Evolutionary conservation across 1,284 basidiomycete species (phyloP).

Genomic region (Moesziomyces globuligerus): DNA sequence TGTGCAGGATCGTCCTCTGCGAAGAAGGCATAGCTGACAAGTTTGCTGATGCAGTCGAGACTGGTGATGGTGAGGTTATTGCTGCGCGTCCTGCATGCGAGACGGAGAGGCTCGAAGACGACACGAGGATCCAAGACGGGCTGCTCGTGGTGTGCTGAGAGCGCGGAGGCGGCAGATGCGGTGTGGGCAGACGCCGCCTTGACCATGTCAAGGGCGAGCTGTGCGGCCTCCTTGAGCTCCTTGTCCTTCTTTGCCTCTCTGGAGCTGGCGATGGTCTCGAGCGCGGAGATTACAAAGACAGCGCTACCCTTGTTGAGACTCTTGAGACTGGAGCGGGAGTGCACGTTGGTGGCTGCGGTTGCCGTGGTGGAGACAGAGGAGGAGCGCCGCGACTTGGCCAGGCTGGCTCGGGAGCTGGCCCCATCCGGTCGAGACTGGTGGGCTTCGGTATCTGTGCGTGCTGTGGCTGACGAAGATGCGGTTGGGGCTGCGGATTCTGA

Average conservation of each 20-base stretch:
- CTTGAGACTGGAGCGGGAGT: conserved; percentile 52
- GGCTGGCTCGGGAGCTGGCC: conserved; percentile 33
- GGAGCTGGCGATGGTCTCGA: conserved; percentile 56
- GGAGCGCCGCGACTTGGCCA: conserved; percentile 34
- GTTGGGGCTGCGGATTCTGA: conserved; percentile 1
- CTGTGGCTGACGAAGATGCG: neutral
- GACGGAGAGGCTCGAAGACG: conserved; percentile 65
- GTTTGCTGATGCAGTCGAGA: conserved; percentile 66
- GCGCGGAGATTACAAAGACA: conserved; percentile 65
- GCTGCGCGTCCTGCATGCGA: conserved; percentile 61
- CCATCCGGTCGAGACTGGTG: conserved; percentile 9
- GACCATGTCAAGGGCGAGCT: conserved; percentile 64
- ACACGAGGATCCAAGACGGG: conserved; percentile 62
- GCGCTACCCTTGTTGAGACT: conserved; percentile 58
- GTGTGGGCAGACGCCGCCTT: conserved; percentile 49
- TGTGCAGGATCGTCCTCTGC: conserved; percentile 58
- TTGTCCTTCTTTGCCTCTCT: conserved; percentile 63
- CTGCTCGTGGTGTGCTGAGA: conserved; percentile 23
- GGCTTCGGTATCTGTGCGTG: neutral
- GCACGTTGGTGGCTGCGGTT: conserved; percentile 41
- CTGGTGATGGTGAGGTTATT: conserved; percentile 59
- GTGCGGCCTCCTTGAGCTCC: conserved; percentile 57
- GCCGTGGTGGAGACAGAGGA: conserved; percentile 44
- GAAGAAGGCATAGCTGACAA: conserved; percentile 66
- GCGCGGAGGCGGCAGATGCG: conserved; percentile 21